Base-by-base conservation (phyloP, 2,329 filamentous ascomycete genomes). In the Apiospora aurea region DNA sequence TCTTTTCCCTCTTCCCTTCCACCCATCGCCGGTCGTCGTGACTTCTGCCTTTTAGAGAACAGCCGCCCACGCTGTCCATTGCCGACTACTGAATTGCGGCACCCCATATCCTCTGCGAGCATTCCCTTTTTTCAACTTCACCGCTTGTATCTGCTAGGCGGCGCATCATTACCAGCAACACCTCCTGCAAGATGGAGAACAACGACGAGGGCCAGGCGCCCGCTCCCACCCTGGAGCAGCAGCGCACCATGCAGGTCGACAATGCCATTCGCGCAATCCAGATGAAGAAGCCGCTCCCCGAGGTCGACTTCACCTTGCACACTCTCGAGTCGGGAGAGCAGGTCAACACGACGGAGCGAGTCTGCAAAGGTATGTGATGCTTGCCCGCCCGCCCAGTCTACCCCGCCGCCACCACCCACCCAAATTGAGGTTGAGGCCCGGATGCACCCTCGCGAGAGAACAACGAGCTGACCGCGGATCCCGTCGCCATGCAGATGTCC, bases 291-390 rank as follows among this genome's bases (percentile, higher is more conserved):
- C 95, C 96, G 71, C 89, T 97, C 69, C 96, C 96, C 72, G 96
- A 98, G 88, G 98, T 99, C 80, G 96, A 99, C 87, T 99, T 99
- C 83, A 97, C 94, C 71, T 91, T 99, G 80, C 96, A 99, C 84
- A 96, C 93, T 74, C 98, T 98, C 96, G 96, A 99, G 83, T 96
- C 99, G 87, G 94, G 94, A 80, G 92, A 90, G 70, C 94, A 97
- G 86, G 96, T 99, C 81, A 98, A 90, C 90, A 99, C 96, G 74
- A 85, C 93, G 82, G 96, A 99, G 85, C 91, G 96, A 82, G 96
- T 99, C 74, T 97, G 96, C 89, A 99, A 98, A 95, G 96, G 96
- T 98, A 90, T 75, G 83, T 44, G 47, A 67, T 26, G 34, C 34
- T 38, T 8, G 53, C 53, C 57, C 67, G 18, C 57, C 26, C 69